Conservation (phyloP, 1,139 yeast genomes). For the Candida sp. region DNA sequence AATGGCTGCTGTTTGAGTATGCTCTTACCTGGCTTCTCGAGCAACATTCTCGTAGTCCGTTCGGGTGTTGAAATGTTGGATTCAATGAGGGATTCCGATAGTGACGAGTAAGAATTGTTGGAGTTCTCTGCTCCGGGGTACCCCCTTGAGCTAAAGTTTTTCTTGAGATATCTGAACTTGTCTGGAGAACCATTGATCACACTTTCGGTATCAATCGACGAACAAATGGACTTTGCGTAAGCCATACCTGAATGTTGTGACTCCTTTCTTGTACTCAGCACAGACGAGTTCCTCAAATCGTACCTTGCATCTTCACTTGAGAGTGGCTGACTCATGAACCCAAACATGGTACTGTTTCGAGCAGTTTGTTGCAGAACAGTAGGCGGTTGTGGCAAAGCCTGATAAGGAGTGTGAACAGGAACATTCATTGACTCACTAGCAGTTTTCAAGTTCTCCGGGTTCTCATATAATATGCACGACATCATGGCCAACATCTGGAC, state of each 20-base stretch:
- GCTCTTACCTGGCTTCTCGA: slow-evolving; percentile 14
- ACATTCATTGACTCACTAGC: slow-evolving; percentile 23
- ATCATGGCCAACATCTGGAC: slow-evolving; percentile 92
- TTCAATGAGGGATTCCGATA: slow-evolving; percentile 11
- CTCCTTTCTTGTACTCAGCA: slow-evolving; percentile 26
- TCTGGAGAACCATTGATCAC: slow-evolving; percentile 17
- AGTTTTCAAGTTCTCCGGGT: slow-evolving; percentile 24
- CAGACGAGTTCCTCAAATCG: slow-evolving; percentile 22
- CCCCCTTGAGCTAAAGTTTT: slow-evolving; percentile 5
- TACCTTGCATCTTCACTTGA: not conserved
- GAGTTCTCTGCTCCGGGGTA: slow-evolving; percentile 4
- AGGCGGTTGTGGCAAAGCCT: slow-evolving; percentile 37
- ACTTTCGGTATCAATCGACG: slow-evolving; percentile 16
- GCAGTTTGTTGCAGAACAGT: not conserved
- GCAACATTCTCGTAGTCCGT: not conserved
- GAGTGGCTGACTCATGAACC: not conserved
- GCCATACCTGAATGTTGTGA: slow-evolving; percentile 11
- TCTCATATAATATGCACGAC: slow-evolving; percentile 67
- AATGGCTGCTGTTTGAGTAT: slow-evolving; percentile 10
- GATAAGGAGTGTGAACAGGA: slow-evolving; percentile 55
- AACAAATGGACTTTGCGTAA: slow-evolving; percentile 14
- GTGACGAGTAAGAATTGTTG: slow-evolving; percentile 14
- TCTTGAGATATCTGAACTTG: slow-evolving; percentile 12
- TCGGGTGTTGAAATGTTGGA: slow-evolving; percentile 7
- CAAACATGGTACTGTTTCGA: not conserved